Conservation (phyloP, 768 basidiomycete genomes). For the Kockovaella imperatae region DNA sequence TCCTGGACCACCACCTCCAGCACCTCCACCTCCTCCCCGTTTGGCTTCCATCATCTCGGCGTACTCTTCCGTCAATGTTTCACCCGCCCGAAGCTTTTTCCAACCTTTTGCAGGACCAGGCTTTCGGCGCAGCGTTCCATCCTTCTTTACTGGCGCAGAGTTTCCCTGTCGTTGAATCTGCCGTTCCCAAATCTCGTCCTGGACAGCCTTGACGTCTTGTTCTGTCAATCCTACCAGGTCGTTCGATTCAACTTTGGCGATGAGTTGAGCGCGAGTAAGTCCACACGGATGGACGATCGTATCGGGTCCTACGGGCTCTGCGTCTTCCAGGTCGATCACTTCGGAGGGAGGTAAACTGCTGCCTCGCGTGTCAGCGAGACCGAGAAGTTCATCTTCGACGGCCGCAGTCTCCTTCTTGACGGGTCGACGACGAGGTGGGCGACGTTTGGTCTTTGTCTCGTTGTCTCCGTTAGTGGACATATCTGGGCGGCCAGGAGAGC, state of each 20-base stretch:
- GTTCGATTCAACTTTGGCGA: constrained; percentile 15
- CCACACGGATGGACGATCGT: constrained; percentile 33
- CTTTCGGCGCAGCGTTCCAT: constrained; percentile 38
- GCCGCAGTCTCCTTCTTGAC: constrained; percentile 16
- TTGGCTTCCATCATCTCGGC: no score
- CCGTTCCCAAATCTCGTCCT: constrained; percentile 33
- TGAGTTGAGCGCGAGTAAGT: constrained; percentile 30
- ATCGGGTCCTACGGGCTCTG: constrained; percentile 7
- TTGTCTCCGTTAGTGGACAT: not conserved
- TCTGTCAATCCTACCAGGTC: constrained; percentile 28
- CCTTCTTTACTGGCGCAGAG: constrained; percentile 30
- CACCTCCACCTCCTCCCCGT: no score
- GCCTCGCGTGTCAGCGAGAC: constrained; percentile 30
- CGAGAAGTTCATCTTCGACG: constrained; percentile 37
- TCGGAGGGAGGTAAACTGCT: constrained; percentile 9
- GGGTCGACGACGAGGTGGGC: no score
- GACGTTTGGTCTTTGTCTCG: constrained; percentile 2
- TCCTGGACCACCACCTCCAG: no score
- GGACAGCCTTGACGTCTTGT: constrained; percentile 35
- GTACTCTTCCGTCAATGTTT: no score
- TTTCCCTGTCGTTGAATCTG: constrained; percentile 15
- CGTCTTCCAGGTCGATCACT: constrained; percentile 5
- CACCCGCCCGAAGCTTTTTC: constrained; percentile 26
- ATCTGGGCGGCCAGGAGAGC: constrained; percentile 7
- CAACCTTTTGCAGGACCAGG: constrained; percentile 42